Evolutionary conservation across 148 eudicot species (phyloP).

Genomic region (Rhododendron vialii): DNA sequence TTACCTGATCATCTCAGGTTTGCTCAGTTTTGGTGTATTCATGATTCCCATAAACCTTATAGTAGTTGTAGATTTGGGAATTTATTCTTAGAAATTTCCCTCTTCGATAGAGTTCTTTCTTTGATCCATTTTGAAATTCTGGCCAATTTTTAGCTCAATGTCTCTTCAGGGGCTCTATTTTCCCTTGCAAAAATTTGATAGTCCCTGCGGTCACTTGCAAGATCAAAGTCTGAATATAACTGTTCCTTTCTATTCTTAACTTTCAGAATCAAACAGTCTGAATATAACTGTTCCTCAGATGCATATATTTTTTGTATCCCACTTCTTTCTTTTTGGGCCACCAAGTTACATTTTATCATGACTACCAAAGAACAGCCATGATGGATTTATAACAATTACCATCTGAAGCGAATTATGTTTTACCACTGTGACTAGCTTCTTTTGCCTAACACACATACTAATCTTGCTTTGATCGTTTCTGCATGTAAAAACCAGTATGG

Average conservation of each 20-base stretch:
- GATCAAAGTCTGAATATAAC: neutral
- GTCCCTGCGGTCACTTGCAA: neutral
- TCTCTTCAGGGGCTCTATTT: neutral
- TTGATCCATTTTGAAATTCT: neutral
- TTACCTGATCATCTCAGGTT: neutral
- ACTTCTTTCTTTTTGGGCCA: neutral
- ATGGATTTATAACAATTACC: neutral
- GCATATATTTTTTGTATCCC: neutral
- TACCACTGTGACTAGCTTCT: neutral
- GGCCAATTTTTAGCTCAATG: neutral
- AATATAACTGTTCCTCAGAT: neutral
- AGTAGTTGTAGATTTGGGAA: neutral
- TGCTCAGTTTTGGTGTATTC: neutral
- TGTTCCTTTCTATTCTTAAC: neutral
- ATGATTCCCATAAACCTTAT: neutral
- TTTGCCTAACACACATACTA: too few relatives aligned
- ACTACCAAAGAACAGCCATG: neutral
- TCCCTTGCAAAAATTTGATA: neutral
- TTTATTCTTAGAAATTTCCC: neutral
- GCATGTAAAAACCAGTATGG: conserved; percentile 57
- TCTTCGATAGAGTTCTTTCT: neutral
- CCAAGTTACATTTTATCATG: neutral
- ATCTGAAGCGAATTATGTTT: neutral
- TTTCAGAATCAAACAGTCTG: neutral
- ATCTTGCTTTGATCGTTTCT: neutral